A percentile compares a stretch with the other conserved stretches of the same genome.
phyloP scores from a whole-genome alignment of 345 rosid species.

The Odontarrhena argentea region DNA sequence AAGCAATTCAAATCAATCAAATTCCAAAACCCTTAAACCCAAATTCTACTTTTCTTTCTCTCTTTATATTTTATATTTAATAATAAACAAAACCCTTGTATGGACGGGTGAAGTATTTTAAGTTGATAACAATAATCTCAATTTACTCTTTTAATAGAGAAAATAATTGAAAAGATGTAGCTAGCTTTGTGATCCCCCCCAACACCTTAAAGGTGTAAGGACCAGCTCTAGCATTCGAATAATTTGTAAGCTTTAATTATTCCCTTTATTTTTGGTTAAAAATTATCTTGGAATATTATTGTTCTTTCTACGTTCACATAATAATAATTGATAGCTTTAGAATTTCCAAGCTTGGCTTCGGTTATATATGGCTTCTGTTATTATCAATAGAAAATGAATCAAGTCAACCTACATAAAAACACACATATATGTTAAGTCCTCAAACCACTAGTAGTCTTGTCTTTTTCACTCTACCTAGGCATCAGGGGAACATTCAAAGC shows the following conservation, averaged over 20 bases:
- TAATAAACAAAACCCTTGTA: not conserved
- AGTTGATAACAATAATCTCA: conserved; percentile 10
- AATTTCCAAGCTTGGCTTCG: not conserved
- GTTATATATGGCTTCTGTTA: not conserved
- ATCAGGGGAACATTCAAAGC: conserved; percentile 5
- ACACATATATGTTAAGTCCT: conserved; percentile 10
- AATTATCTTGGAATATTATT: not conserved
- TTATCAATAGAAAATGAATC: not conserved
- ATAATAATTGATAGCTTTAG: not conserved
- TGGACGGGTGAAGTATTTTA: not conserved
- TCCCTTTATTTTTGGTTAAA: not conserved
- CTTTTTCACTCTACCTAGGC: conserved; percentile 20
- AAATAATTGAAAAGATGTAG: conserved; percentile 22
- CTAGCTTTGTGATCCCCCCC: conserved; percentile 15
- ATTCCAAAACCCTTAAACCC: not conserved
- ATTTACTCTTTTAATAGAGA: not conserved
- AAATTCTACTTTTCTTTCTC: not conserved
- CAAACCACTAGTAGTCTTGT: conserved; percentile 16
- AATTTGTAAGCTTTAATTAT: conserved; percentile 24
- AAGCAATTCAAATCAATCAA: conserved; percentile 27
- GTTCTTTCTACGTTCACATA: not conserved
- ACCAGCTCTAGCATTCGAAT: conserved; percentile 32
- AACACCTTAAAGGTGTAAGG: conserved; percentile 23
- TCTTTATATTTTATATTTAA: not conserved
- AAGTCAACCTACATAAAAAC: not conserved